These are phyloP conservation scores for Vanrija humicola DNA, from an alignment of 1,284 basidiomycete genomes.

Conservation along the genomic window DNA sequence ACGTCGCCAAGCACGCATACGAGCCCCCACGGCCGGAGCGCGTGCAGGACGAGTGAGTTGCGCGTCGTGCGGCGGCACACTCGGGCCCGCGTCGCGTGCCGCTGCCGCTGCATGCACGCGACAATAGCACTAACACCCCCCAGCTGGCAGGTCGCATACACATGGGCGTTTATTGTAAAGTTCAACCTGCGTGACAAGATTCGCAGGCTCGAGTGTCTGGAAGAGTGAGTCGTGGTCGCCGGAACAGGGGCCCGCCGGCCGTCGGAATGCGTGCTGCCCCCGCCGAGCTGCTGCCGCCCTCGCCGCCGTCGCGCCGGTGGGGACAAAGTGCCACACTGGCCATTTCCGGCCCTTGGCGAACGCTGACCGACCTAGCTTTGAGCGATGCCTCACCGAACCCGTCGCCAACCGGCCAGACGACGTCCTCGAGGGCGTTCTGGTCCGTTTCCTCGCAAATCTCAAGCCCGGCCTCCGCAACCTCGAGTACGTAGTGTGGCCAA, in stretches of 20 bases:
- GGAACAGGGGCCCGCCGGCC: not conserved
- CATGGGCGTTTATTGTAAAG: slow-evolving; percentile 45
- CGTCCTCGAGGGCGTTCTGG: slow-evolving; percentile 39
- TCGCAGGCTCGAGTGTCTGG: slow-evolving; percentile 29
- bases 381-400: slow-evolving; percentile 33
- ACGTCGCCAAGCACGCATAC: slow-evolving; percentile 28
- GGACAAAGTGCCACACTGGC: slow-evolving; percentile 12
- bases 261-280: not conserved
- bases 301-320: not conserved
- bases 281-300: not conserved
- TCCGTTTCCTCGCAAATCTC: slow-evolving; percentile 40
- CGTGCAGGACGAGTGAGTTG: slow-evolving; percentile 40
- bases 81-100: slow-evolving; percentile 2
- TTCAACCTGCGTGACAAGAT: slow-evolving; percentile 35
- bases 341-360: not conserved
- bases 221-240: slow-evolving; percentile 34
- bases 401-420: slow-evolving; percentile 44
- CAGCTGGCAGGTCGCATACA: slow-evolving; percentile 47
- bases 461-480: slow-evolving; percentile 19
- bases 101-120: not conserved
- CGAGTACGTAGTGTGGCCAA: not conserved
- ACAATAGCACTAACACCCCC: not conserved
- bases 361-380: slow-evolving; percentile 28
- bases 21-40: slow-evolving; percentile 19
- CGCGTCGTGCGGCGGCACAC: not conserved